Evolutionary conservation across 768 basidiomycete species (phyloP), one percentile per base, ranked within the genome.

Genomic region (Xerocomus brunneocitrinus): DNA sequence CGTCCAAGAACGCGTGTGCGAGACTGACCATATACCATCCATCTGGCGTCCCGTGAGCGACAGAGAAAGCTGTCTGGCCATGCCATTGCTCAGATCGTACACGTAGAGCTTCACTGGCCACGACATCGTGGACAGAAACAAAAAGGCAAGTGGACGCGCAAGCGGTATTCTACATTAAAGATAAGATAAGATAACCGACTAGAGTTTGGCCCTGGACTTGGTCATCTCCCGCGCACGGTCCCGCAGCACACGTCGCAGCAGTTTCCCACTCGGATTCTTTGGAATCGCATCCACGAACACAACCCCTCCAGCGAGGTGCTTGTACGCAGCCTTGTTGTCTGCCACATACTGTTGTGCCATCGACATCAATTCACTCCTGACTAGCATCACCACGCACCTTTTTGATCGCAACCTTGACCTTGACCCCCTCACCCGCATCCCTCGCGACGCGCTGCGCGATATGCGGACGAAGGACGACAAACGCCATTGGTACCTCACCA

Each of bases 11-110:
- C 52, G 32, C 22, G 59, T 4, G 34, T 28, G 22, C 12, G 6
- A 12, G 50, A 69, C 79, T 58, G 50, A 91, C 94, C 95, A 98
- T 49, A 98, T 84, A 0, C 95, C 95, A 57, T 97, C 91, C 49
- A 97, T 91, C 69, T 94, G 91, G 49, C 82, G 80, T 5, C 95
- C 95, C 0, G 88, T 89, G 38, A 97, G 76, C 68, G 88, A 87
- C 44, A 77, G 72, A 6, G 92, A 95, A 34, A 97, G 72, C 55
- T 83, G 80, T 50, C 79, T 77, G 6, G 92, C 95, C 62, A 95
- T 76, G 39, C 94, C 94, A 63, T 86, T 84, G 70, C 85, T 93
- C 49, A 95, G 83, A 63, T 97, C 94, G 69, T 97, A 97, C 1
- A 95, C 83, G 64, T 94, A 93, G 25, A 97, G 79, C 59, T 90